Evolutionary conservation across 208 protist genomes (phyloP).

Genomic region (Crithidia sp.): DNA sequence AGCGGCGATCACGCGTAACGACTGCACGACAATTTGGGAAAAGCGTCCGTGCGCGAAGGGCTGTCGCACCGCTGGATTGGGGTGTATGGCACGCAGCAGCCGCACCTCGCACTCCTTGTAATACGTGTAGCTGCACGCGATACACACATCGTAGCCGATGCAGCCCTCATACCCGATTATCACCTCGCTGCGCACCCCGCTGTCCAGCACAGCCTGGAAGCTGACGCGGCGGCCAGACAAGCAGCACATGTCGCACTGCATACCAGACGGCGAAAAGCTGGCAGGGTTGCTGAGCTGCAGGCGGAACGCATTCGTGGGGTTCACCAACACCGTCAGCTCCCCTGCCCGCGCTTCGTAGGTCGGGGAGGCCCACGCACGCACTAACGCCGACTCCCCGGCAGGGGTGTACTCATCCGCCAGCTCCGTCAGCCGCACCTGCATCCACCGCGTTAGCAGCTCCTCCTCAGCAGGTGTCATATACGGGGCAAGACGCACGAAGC

Average conservation of each 20-base stretch:
- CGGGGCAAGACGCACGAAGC: slow-evolving; percentile 19
- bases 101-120: slow-evolving; percentile 36
- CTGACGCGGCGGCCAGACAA: slow-evolving; percentile 4
- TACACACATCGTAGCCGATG: slow-evolving; percentile 47
- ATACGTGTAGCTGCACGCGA: slow-evolving; percentile 47
- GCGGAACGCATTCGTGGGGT: slow-evolving; percentile 31
- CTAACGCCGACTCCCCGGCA: slow-evolving; percentile 3
- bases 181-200: slow-evolving; percentile 26
- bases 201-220: slow-evolving; percentile 39
- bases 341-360: slow-evolving; percentile 21
- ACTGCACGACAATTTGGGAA: slow-evolving; percentile 26
- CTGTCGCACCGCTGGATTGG: slow-evolving; percentile 15
- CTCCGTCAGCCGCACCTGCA: slow-evolving; percentile 34
- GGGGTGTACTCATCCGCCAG: neutral
- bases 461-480: slow-evolving; percentile 15
- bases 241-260: slow-evolving; percentile 42
- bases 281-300: slow-evolving; percentile 34
- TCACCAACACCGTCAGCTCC: slow-evolving; percentile 29
- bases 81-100: slow-evolving; percentile 40
- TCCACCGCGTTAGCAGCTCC: slow-evolving; percentile 16
- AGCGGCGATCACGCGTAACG: slow-evolving; percentile 8
- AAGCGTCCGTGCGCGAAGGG: slow-evolving; percentile 27
- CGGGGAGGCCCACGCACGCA: slow-evolving; percentile 31
- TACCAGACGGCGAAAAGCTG: slow-evolving; percentile 2
- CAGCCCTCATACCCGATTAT: slow-evolving; percentile 21